Base-by-base conservation (phyloP, 257 asterid genomes). In the Paulownia fortunei region DNA sequence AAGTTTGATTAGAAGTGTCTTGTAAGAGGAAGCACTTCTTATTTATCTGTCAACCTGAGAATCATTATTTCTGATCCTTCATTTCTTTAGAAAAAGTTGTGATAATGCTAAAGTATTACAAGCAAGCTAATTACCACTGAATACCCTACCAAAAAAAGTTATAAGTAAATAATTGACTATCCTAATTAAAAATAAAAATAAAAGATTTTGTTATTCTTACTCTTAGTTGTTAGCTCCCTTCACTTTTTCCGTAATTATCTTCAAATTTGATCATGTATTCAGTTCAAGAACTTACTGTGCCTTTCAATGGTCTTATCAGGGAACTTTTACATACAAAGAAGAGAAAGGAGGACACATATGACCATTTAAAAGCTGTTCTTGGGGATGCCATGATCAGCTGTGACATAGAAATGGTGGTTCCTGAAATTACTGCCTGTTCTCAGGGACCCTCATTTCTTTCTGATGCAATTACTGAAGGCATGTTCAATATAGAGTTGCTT, bases 401-500 rank as follows among this genome's bases (percentile, higher is more conserved):
- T 66, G 97, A 89, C 13, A 88, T 94, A 82, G 94, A 89, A 76
- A 84, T 86, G 84, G 94, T 86, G 42, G 91, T 87, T 52, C 90
- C 92, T 10, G 98, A 91, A 80, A 85, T 86, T 58, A 71, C 93
- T 2, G 81, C 84, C 19, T 86, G 94, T 69, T 92, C 94, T 47
- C 97, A 91, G 63, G 94, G 87, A 54, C 87, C 88, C 36, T 86
- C 90, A 0, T 92, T 92, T 82, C 91, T 91, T 68, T 88, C 94
- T 10, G 90, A 83, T 51, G 85, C 88, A 70, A 86, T 91, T 24
- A 74, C 89, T n/a, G 88, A 83, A 75, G 92, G 81, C 58, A 80
- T 88, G 87, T 87, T 89, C 85, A 73, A 79, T 72, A 54, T 72
- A 1, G 91, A 87, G 73, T 83, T 46, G 79, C 72, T 79, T 21